Evolutionary conservation across 768 basidiomycete species (phyloP).

Genomic region (Pleurotus cornucopiae): DNA sequence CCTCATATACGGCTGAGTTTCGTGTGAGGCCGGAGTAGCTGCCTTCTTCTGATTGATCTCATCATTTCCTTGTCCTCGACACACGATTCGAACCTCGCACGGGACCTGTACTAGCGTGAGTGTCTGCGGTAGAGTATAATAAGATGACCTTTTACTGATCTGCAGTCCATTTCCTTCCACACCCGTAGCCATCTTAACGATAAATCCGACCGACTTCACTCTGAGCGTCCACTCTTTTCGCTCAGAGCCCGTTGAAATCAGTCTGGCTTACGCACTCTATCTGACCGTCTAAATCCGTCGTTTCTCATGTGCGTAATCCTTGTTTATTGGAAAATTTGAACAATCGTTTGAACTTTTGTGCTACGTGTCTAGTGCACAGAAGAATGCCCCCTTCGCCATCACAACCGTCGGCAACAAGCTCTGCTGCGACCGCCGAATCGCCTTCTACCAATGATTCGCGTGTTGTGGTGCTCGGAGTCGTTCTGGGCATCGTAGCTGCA

Average conservation of each 20-base stretch:
- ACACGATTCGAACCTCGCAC: not conserved
- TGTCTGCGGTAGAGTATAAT: constrained; percentile 1
- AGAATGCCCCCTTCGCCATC: constrained; percentile 6
- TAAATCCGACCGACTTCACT: not conserved
- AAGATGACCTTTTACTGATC: not conserved
- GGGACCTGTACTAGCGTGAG: constrained; percentile 1
- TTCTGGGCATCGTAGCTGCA: constrained; percentile 25
- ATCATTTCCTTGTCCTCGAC: not conserved
- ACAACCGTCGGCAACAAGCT: not conserved
- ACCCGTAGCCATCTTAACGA: not conserved
- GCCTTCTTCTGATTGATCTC: constrained; percentile 3
- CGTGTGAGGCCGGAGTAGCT: not conserved
- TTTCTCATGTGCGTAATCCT: constrained; percentile 6
- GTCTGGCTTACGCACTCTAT: constrained; percentile 1
- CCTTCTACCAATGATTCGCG: constrained; percentile 21
- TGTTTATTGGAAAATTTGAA: not conserved
- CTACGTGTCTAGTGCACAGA: not conserved
- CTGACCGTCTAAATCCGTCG: not conserved
- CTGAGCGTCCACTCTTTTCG: constrained; percentile 8
- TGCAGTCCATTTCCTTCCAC: not conserved
- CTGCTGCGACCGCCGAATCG: not conserved
- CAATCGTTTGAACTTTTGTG: not conserved
- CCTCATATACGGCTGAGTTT: not conserved
- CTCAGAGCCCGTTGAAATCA: not conserved
- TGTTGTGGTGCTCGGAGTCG: constrained; percentile 23